Conservation (phyloP, 805 yeast species). For the Saccharomycopsis malanga region DNA sequence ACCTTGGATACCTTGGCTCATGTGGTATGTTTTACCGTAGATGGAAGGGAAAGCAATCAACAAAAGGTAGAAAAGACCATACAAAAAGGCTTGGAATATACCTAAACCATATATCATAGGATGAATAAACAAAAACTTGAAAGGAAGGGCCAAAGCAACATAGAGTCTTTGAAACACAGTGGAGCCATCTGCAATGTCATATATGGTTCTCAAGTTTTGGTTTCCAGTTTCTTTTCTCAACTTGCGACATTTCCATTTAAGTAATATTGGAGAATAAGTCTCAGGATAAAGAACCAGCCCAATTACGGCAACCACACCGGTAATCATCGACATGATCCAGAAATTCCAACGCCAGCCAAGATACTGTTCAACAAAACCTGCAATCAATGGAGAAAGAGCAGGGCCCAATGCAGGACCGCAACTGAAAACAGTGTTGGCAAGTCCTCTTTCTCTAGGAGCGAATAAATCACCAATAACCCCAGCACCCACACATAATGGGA, state of each 20-base stretch:
- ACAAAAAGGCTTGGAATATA: conserved; percentile 54
- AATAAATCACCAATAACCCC: conserved; percentile 61
- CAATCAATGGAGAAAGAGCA: conserved; percentile 46
- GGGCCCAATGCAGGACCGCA: conserved; percentile 58
- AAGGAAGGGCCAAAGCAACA: conserved; percentile 47
- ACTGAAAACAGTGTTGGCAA: conserved; percentile 50
- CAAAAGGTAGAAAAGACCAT: conserved; percentile 60
- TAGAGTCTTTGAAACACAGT: neutral
- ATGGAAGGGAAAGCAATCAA: conserved; percentile 53
- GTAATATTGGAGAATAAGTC: conserved; percentile 51
- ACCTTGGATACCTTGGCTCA: conserved; percentile 43
- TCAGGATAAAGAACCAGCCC: conserved; percentile 46
- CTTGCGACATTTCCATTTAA: conserved; percentile 38
- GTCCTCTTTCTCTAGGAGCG: conserved; percentile 42
- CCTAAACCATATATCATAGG: conserved; percentile 63
- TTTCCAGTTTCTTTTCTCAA: conserved; percentile 48
- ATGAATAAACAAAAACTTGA: conserved; percentile 43
- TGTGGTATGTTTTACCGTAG: conserved; percentile 42
- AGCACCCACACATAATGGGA: conserved; percentile 63
- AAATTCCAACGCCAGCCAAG: conserved; percentile 59
- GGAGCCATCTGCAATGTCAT: conserved; percentile 45
- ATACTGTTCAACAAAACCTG: conserved; percentile 49
- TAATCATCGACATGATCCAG: conserved; percentile 50
- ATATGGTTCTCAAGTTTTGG: conserved; percentile 47
- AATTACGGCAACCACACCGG: conserved; percentile 38